phyloP scores from a whole-genome alignment of 257 asterid species.

The Eustoma russellianum region DNA sequence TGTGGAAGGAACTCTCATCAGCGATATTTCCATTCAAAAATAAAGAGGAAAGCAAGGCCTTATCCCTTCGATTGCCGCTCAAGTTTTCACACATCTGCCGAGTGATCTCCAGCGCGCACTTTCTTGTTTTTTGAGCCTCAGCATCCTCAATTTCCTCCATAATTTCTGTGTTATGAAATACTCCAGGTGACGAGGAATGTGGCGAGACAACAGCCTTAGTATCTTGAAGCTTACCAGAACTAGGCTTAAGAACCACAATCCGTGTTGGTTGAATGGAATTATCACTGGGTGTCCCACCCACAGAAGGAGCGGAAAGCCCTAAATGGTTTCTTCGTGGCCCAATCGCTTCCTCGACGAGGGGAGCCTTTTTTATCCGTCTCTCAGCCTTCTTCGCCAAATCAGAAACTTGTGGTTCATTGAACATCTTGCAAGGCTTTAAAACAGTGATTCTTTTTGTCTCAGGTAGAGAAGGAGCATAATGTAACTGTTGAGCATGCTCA shows the following conservation, averaged over 20 bases:
- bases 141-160: slow-evolving; percentile 45
- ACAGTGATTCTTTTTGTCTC: slow-evolving; percentile 86
- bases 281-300: slow-evolving; percentile 39
- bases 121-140: slow-evolving; percentile 64
- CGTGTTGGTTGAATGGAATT: slow-evolving; percentile 64
- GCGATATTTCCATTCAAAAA: slow-evolving; percentile 70
- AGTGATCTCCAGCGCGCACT: slow-evolving; percentile 64
- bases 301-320: slow-evolving; percentile 37
- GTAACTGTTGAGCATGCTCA: slow-evolving; percentile 43
- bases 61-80: slow-evolving; percentile 49
- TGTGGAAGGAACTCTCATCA: slow-evolving; percentile 81
- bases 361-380: slow-evolving; percentile 27
- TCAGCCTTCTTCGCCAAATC: slow-evolving; percentile 36
- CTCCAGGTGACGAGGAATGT: slow-evolving; percentile 38
- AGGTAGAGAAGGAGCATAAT: slow-evolving; percentile 41
- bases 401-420: slow-evolving; percentile 27
- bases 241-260: slow-evolving; percentile 88
- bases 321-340: slow-evolving; percentile 26
- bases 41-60: slow-evolving; percentile 58
- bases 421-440: slow-evolving; percentile 73
- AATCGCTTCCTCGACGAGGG: slow-evolving; percentile 20
- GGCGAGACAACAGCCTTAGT: slow-evolving; percentile 42
- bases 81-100: slow-evolving; percentile 63
- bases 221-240: slow-evolving; percentile 45
- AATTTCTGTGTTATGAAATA: slow-evolving; percentile 32